Percentiles rank a stretch among this genome's conserved stretches.
These are phyloP conservation scores for Hippophae tibetana DNA, from an alignment of 306 rosid genomes.

Conservation along the genomic window DNA sequence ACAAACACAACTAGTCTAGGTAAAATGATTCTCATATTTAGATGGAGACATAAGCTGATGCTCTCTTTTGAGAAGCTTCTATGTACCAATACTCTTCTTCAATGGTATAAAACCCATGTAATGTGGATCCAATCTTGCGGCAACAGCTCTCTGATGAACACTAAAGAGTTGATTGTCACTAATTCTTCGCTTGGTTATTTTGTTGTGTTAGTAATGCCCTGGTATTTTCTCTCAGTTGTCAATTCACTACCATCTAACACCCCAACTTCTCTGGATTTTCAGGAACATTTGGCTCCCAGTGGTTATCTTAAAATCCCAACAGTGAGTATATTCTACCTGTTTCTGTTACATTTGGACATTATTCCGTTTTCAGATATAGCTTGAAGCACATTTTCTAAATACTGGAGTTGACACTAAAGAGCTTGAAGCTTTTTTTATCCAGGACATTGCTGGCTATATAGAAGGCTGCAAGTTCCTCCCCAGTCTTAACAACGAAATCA, in stretches of 20 bases:
- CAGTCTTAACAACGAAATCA: conserved; percentile 64
- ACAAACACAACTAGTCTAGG: too few species aligned
- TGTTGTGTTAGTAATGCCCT: background rate
- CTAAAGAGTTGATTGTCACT: conserved; percentile 4
- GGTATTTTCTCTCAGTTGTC: background rate
- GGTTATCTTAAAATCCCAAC: conserved; percentile 73
- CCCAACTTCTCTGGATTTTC: conserved; percentile 19
- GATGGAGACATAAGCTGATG: too few species aligned
- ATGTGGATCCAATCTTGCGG: too few species aligned
- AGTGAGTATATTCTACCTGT: conserved; percentile 35
- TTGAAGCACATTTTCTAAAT: background rate
- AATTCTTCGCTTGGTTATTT: background rate
- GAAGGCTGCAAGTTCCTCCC: conserved; percentile 72
- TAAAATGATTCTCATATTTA: too few species aligned
- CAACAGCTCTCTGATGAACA: background rate
- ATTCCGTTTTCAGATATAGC: background rate
- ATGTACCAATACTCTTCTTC: too few species aligned
- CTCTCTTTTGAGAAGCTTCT: too few species aligned
- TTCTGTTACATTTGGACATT: background rate
- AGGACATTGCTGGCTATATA: conserved; percentile 49
- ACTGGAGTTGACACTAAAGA: background rate
- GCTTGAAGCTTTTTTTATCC: conserved; percentile 14
- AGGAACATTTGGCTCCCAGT: conserved; percentile 75
- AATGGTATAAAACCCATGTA: too few species aligned
- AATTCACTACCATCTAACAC: background rate